These are phyloP conservation scores for Ogataea corticis DNA, from an alignment of 805 yeast species.

Conservation along the genomic window DNA sequence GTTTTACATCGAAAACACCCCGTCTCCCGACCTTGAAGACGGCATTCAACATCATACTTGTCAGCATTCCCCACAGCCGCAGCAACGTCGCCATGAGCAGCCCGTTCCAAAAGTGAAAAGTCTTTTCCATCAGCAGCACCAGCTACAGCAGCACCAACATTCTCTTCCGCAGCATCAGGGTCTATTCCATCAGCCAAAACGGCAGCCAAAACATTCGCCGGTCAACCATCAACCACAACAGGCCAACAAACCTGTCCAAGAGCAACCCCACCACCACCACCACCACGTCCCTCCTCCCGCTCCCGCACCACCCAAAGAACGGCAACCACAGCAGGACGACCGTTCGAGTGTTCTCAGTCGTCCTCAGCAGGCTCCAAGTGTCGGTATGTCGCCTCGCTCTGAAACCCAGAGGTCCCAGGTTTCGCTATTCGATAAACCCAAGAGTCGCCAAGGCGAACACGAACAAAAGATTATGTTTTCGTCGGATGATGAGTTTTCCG, in stretches of 20 bases:
- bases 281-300: not conserved
- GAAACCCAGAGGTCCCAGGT: conserved; percentile 28
- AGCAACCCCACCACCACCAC: not conserved
- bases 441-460: conserved; percentile 8
- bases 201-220: not conserved
- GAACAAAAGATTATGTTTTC: conserved; percentile 32
- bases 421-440: conserved; percentile 28
- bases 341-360: not conserved
- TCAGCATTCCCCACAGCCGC: conserved; percentile 6
- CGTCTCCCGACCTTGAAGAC: conserved; percentile 28
- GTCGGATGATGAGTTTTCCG: conserved; percentile 42
- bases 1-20: conserved; percentile 36
- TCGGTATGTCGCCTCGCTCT: conserved; percentile 19
- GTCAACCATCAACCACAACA: not conserved
- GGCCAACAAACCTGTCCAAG: not conserved
- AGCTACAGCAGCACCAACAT: conserved; percentile 7
- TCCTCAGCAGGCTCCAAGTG: not conserved
- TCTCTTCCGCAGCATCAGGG: conserved; percentile 2
- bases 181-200: conserved; percentile 4
- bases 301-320: conserved; percentile 9
- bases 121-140: conserved; percentile 12
- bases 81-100: conserved; percentile 4
- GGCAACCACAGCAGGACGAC: conserved; percentile 9
- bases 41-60: not conserved
- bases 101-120: conserved; percentile 10